These are phyloP conservation scores for Lentinus polychrous DNA, from an alignment of 1,284 basidiomycete genomes.

Conservation along the genomic window DNA sequence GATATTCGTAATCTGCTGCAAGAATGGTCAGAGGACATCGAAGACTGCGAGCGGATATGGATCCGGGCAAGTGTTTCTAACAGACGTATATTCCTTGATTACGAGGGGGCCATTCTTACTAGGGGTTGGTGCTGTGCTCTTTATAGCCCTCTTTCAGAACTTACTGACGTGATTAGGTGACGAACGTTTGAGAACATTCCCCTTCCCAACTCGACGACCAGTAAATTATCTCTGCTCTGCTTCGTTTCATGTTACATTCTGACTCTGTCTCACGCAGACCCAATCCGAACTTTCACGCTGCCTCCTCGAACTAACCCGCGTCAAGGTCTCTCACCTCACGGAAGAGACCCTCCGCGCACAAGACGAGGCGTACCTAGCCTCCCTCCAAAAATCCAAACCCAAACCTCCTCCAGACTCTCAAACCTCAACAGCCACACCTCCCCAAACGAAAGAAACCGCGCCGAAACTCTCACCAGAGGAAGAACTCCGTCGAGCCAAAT, in stretches of 20 bases:
- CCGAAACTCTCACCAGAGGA: constrained; percentile 13
- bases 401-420: constrained; percentile 27
- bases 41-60: constrained; percentile 80
- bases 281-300: constrained; percentile 87
- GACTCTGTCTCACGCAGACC: constrained; percentile 54
- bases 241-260: constrained; percentile 3
- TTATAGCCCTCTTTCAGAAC: neutral
- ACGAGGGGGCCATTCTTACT: constrained; percentile 59
- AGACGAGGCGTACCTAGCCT: constrained; percentile 83
- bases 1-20: constrained; percentile 79
- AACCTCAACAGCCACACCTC: constrained; percentile 8
- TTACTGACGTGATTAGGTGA: constrained; percentile 38
- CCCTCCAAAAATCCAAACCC: constrained; percentile 71
- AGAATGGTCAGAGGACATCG: constrained; percentile 83
- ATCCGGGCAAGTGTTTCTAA: constrained; percentile 84
- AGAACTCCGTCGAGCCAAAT: constrained; percentile 60
- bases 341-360: constrained; percentile 79
- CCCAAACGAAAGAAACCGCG: constrained; percentile 15
- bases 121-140: constrained; percentile 26
- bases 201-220: constrained; percentile 89
- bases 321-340: constrained; percentile 83
- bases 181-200: constrained; percentile 78
- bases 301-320: constrained; percentile 80
- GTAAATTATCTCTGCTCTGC: constrained; percentile 40
- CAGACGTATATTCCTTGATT: constrained; percentile 83